A percentile compares a stretch with the other conserved stretches of the same genome.
These are phyloP conservation scores for Beta vulgaris DNA, from an alignment of 148 eudicot genomes.

Conservation along the genomic window DNA sequence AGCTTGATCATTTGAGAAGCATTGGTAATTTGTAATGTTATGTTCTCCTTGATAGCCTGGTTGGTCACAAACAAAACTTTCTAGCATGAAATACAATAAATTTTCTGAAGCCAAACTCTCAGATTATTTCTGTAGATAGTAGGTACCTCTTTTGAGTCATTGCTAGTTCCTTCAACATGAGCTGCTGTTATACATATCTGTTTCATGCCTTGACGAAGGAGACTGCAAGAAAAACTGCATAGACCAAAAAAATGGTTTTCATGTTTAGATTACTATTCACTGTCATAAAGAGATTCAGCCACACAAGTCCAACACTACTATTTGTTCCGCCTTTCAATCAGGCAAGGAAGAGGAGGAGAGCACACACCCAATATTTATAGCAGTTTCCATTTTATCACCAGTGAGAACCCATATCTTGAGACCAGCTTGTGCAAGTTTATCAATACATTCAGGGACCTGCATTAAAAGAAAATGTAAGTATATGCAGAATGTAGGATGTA, in stretches of 20 bases:
- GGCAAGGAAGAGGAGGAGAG: conserved; percentile 8
- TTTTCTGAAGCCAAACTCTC: conserved; percentile 14
- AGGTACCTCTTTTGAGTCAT: conserved; percentile 67
- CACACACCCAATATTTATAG: conserved; percentile 91
- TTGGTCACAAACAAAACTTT: conserved; percentile 25
- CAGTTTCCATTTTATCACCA: conserved; percentile 99
- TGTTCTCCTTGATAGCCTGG: conserved; percentile 66
- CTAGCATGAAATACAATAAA: conserved; percentile 25
- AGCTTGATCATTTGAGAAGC: conserved; percentile 79
- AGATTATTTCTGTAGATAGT: conserved; percentile 15
- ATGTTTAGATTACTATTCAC: background rate
- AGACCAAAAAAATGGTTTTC: background rate
- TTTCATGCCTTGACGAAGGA: conserved; percentile 94
- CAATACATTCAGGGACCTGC: conserved; percentile 94
- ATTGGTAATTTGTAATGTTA: conserved; percentile 66
- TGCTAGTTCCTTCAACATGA: conserved; percentile 33
- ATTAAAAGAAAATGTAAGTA: conserved; percentile 16
- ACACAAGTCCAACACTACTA: background rate
- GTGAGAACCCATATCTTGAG: conserved; percentile 98
- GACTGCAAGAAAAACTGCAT: conserved; percentile 85
- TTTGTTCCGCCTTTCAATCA: background rate
- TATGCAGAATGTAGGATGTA: background rate
- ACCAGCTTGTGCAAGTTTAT: conserved; percentile 98
- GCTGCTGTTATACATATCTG: conserved; percentile 68
- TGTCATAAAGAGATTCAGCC: background rate